Base-by-base conservation (phyloP, 2,329 filamentous ascomycete genomes). In the Exophiala alcalophila region DNA sequence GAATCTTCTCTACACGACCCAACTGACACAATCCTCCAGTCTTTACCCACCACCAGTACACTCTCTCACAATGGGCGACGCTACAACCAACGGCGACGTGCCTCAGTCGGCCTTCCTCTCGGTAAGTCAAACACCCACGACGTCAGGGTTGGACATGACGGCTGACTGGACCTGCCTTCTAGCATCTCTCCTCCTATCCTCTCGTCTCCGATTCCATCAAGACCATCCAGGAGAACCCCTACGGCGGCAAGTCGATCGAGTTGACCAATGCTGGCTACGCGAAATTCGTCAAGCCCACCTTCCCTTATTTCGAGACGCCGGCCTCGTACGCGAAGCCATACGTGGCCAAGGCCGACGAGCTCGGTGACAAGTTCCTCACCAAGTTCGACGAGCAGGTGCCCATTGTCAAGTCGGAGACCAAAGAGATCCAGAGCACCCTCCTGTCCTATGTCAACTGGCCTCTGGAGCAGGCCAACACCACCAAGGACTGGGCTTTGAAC, bases 141-240 rank as follows among this genome's bases (percentile, higher is more conserved):
- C 20, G 8, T 21, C 23, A 8, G 6, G 21, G 15, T 10, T 29
- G 15, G 18, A 24, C 4, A 16, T 20, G 26, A 10, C 18, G 20
- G 25, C 40, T 47, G 32, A 52, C 36, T 23, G 32, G 39, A 20
- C 36, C 34, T 18, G 16, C 16, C 24, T 26, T 32, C 20, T 44
- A 94, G 87, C 90, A 96, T 63, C 76, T 96, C 52, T 75, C 81
- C 57, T 83, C 83, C 54, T 95, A 94, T 68, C 91, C 91, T 27
- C 68, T 94, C 54, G 78, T 96, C 61, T 80, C 79, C 61, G 88
- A 94, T 65, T 72, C 81, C 59, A 80, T 95, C 66, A 71, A 78
- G 49, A 81, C 80, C 61, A 83, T 94, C 77, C 86, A 89, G 68
- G 72, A 78, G 61, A 87, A 91, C 69, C 83, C 86, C 36, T 83